Evolutionary conservation across 805 yeast genomes (phyloP).

Genomic region (Schizosaccharomyces japonicus): DNA sequence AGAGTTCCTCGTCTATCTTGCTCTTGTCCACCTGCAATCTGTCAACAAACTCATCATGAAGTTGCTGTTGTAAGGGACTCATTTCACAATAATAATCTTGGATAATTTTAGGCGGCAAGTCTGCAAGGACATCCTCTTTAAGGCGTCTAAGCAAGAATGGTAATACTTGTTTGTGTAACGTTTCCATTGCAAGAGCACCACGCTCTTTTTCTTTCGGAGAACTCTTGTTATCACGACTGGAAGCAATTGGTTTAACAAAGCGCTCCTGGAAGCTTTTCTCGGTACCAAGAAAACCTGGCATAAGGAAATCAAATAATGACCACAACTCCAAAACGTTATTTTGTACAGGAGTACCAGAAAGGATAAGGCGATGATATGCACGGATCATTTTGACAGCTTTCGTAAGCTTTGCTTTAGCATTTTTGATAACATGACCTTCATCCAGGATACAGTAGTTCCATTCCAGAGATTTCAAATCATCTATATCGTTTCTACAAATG

Average conservation of each 20-base stretch:
- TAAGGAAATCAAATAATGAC: constrained; percentile 89
- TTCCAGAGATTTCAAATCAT: constrained; percentile 31
- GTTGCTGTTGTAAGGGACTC: constrained; percentile 65
- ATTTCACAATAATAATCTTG: constrained; percentile 95
- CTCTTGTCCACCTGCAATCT: constrained; percentile 37
- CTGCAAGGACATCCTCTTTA: constrained; percentile 87
- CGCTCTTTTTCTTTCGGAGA: constrained; percentile 79
- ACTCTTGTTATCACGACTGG: constrained; percentile 69
- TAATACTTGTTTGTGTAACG: constrained; percentile 82
- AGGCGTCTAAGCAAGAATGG: constrained; percentile 91
- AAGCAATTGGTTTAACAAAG: constrained; percentile 94
- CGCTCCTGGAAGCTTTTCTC: constrained; percentile 84
- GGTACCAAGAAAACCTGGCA: constrained; percentile 96
- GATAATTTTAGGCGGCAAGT: constrained; percentile 90
- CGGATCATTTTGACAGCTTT: constrained; percentile 60
- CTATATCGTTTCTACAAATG: constrained; percentile 79
- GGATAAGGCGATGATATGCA: constrained; percentile 72
- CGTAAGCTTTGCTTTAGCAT: constrained; percentile 66
- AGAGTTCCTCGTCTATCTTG: neutral
- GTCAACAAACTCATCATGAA: constrained; percentile 76
- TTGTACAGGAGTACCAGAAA: constrained; percentile 96
- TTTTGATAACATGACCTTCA: constrained; percentile 94
- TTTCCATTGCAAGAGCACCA: constrained; percentile 87
- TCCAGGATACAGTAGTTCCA: constrained; percentile 89
- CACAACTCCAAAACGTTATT: constrained; percentile 88